Evolutionary conservation across 129 eudicot species (phyloP).

Genomic region (Artemisia tridentata): DNA sequence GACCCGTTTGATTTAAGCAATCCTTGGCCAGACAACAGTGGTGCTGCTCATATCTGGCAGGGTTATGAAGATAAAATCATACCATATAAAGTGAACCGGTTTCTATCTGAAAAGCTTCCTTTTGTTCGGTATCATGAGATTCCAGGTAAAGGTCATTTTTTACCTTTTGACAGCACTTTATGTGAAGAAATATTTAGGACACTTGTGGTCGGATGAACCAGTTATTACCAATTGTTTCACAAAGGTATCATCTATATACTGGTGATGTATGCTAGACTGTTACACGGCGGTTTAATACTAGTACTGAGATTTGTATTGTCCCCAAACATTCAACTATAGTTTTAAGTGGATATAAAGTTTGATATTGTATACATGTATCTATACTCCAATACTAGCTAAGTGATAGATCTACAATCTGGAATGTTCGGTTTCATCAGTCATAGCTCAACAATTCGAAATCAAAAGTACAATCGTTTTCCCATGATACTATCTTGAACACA

Average conservation of each 20-base stretch:
- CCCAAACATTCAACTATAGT: too few relatives aligned
- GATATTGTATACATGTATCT: conserved; percentile 1
- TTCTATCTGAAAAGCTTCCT: conserved; percentile 49
- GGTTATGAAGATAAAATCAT: conserved; percentile 55
- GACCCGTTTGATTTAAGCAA: conserved; percentile 48
- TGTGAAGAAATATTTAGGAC: conserved; percentile 52
- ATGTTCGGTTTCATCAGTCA: too few relatives aligned
- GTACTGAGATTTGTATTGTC: too few relatives aligned
- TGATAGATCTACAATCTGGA: neutral
- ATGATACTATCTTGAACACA: too few relatives aligned
- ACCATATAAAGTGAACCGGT: conserved; percentile 43
- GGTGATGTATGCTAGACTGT: too few relatives aligned
- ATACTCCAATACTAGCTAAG: neutral
- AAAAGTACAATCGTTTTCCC: too few relatives aligned
- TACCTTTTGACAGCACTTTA: conserved; percentile 26
- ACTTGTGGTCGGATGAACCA: conserved; percentile 40
- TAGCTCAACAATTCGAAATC: too few relatives aligned
- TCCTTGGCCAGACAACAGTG: conserved; percentile 62
- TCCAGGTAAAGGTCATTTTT: conserved; percentile 52
- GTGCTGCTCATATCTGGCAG: conserved; percentile 68
- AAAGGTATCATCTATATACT: neutral
- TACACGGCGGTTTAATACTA: too few relatives aligned
- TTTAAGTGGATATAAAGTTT: neutral
- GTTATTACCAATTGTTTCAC: neutral
- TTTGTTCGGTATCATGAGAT: conserved; percentile 64